Conservation (phyloP, 2,329 filamentous ascomycete genomes). For the Pseudocercospora crystallina region DNA sequence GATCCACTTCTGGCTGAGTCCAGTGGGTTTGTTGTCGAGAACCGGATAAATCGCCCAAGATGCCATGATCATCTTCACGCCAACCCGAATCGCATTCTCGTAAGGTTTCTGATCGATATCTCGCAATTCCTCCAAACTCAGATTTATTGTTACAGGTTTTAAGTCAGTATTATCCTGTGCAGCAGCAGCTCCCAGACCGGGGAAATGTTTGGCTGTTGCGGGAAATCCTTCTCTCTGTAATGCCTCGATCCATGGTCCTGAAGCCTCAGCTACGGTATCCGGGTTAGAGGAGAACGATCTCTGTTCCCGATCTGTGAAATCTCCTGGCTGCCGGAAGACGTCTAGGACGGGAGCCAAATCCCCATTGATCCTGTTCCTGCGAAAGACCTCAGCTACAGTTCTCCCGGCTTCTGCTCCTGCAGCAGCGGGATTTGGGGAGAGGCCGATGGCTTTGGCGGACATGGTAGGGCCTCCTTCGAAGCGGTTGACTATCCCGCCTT, state of each 20-base stretch:
- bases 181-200: constrained; percentile 15
- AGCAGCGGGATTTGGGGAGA: constrained; percentile 5
- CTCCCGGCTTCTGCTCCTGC: constrained; percentile 9
- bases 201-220: constrained; percentile 24
- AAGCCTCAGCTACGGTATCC: constrained; percentile 5
- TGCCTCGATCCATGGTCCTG: constrained; percentile 14
- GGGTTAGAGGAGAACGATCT: constrained; percentile 18
- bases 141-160: constrained; percentile 13
- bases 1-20: constrained; percentile 15
- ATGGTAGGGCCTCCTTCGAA: constrained; percentile 16
- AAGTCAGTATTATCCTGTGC: constrained; percentile 17
- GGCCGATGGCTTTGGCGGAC: constrained; percentile 16
- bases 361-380: constrained; percentile 15
- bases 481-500: constrained; percentile 20
- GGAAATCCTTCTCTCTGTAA: constrained; percentile 11
- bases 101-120: constrained; percentile 17
- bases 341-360: constrained; percentile 21
- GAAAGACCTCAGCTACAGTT: constrained; percentile 10
- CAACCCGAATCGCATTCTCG: constrained; percentile 7
- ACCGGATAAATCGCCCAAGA: constrained; percentile 22
- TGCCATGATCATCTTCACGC: constrained; percentile 19
- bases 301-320: constrained; percentile 18
- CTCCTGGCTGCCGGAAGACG: constrained; percentile 12
- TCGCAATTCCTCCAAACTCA: constrained; percentile 11
- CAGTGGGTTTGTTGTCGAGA: constrained; percentile 12